Percentiles rank a stretch among this genome's conserved stretches.
phyloP scores from a whole-genome alignment of 2,329 filamentous ascomycete genomes.

The Mariannaea elegans region DNA sequence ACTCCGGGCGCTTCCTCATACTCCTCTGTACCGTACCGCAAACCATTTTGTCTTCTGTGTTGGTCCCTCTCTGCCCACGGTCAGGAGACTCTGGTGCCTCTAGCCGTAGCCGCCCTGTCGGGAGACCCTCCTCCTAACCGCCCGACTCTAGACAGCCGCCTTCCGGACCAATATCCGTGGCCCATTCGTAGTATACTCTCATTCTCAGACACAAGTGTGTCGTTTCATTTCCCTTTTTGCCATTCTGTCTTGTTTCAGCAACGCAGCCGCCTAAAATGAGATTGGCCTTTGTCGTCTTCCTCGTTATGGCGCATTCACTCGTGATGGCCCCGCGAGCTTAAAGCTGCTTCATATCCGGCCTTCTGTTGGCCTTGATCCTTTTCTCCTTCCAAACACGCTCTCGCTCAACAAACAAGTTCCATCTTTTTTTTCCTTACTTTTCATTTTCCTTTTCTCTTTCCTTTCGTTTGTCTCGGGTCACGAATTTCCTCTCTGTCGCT shows the following conservation, averaged over 20 bases:
- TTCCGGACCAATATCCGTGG: slow-evolving; percentile 61
- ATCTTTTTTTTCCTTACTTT: slow-evolving; percentile 26
- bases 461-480: slow-evolving; percentile 36
- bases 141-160: slow-evolving; percentile 55
- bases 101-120: slow-evolving; percentile 35
- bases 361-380: slow-evolving; percentile 34
- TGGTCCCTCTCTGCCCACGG: slow-evolving; percentile 12
- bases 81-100: slow-evolving; percentile 7
- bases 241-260: slow-evolving; percentile 43
- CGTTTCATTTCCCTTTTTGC: slow-evolving; percentile 59
- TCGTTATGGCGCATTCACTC: slow-evolving; percentile 34
- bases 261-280: slow-evolving; percentile 40
- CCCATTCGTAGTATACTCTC: slow-evolving; percentile 50
- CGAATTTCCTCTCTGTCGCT: slow-evolving; percentile 35
- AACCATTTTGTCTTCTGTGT: slow-evolving; percentile 8
- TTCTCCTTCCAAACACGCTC: slow-evolving; percentile 38
- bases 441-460: slow-evolving; percentile 23
- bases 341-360: slow-evolving; percentile 45
- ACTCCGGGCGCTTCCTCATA: slow-evolving; percentile 36
- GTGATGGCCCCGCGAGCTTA: slow-evolving; percentile 37
- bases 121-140: slow-evolving; percentile 31
- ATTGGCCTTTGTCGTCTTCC: slow-evolving; percentile 39
- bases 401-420: slow-evolving; percentile 30
- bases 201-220: slow-evolving; percentile 58
- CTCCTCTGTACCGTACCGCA: slow-evolving; percentile 22